Base-by-base conservation (phyloP, 1,284 basidiomycete genomes). In the Ustilago nuda region DNA sequence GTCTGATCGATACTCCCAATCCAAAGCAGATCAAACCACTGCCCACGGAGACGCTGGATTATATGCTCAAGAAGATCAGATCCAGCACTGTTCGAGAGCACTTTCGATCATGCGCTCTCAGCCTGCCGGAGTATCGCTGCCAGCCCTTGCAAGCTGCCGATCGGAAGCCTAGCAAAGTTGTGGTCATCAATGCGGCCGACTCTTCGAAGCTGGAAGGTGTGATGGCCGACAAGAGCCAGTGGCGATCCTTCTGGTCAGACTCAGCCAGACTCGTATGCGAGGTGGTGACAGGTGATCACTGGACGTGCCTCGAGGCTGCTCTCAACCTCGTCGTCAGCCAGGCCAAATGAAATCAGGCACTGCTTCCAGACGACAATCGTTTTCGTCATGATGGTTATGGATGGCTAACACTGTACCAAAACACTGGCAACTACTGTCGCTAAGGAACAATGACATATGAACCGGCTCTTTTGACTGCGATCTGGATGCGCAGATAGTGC, bases 61-160 rank as follows among this genome's bases (percentile, higher is more conserved):
- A 56, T 13, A 70, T 77, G 66, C 57, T 77, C 17, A 53, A 41
- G 13, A 58, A 36, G 12, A 70, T 70, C 45, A 61, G 45, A 12
- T 70, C 70, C 2, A 56, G 46, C 45, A 70, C 57, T 30, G 61
- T 77, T 39, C 60, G 63, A n/a, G 66, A 72, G 56, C 75, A 77
- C 41, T 77, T 77, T 55, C 52, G 64, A 17, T 66, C 70, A 19
- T 77, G 75, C 37, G 75, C 70, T 15, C 37, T 70, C 32, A 77
- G 57, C 13, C 58, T 73, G 30, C 66, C 71, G 3, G 66, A 62
- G 12, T 67, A 73, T 32, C 66, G 70, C 11, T 67, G 66, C 37
- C 54, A 62, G 15, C 37, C 58, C 7, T 64, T 66, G 32, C 33
- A 61, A 19, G 36, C 46, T 0, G 23, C 46, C 19, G 71, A 69